phyloP scores from a whole-genome alignment of 2,329 filamentous ascomycete genomes.

The Aurifilum marmelostoma region DNA sequence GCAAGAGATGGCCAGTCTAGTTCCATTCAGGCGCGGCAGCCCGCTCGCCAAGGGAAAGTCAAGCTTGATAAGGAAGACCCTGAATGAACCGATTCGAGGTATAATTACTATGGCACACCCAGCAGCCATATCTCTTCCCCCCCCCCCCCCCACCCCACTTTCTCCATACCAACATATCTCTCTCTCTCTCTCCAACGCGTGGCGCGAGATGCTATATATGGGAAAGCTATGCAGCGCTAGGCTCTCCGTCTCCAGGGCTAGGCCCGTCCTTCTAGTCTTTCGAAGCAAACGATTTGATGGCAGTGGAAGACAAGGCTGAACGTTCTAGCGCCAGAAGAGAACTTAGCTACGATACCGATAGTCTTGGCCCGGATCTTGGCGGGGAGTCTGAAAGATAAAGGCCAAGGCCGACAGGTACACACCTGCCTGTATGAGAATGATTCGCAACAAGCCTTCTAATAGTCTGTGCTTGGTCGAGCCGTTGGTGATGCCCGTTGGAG shows the following conservation, averaged over 20 bases:
- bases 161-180: neutral
- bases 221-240: neutral
- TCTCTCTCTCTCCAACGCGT: neutral
- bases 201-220: neutral
- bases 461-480: neutral
- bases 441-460: slow-evolving; percentile 5
- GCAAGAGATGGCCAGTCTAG: neutral
- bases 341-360: neutral
- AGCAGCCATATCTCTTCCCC: neutral
- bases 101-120: neutral
- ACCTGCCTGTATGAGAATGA: slow-evolving; percentile 2
- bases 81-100: neutral
- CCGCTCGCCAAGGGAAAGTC: neutral
- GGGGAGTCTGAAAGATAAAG: neutral
- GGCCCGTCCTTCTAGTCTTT: neutral
- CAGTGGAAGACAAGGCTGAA: slow-evolving; percentile 1
- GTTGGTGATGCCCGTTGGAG: neutral
- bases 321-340: neutral
- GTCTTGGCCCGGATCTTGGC: neutral
- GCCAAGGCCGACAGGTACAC: neutral
- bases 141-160: neutral
- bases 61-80: neutral
- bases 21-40: neutral
- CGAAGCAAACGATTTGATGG: neutral
- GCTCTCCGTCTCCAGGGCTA: neutral